These are phyloP conservation scores for Fraxinus greggii DNA, from an alignment of 305 asterid genomes.

Conservation along the genomic window DNA sequence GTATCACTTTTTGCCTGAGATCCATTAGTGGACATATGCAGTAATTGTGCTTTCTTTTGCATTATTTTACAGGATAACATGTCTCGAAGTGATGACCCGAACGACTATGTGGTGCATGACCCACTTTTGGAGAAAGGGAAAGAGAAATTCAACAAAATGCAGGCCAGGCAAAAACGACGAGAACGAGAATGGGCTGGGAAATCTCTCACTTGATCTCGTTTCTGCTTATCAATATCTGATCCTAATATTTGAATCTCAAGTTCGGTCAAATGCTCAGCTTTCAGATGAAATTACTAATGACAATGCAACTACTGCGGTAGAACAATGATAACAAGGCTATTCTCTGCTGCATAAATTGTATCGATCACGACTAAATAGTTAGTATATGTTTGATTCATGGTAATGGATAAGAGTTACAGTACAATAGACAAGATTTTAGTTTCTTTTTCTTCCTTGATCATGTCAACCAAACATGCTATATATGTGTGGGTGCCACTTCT, in stretches of 20 bases:
- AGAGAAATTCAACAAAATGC: conserved; percentile 91
- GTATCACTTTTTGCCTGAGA: not conserved
- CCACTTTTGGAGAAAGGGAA: conserved; percentile 95
- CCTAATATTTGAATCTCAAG: not conserved
- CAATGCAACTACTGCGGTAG: conserved; percentile 2
- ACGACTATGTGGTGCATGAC: conserved; percentile 85
- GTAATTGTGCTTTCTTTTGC: conserved; percentile 12
- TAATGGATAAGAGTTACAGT: not conserved
- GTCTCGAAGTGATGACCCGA: conserved; percentile 89
- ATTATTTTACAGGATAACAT: conserved; percentile 58
- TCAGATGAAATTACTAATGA: not conserved
- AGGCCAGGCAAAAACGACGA: conserved; percentile 79
- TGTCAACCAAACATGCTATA: not conserved
- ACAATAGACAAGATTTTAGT: not conserved
- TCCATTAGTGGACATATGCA: not conserved
- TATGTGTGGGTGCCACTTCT: not conserved
- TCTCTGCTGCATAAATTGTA: not conserved
- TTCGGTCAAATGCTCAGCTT: conserved; percentile 3
- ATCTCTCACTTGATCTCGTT: conserved; percentile 59
- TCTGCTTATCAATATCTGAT: not conserved
- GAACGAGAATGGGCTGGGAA: conserved; percentile 98
- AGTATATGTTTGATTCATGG: not conserved
- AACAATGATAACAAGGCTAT: not conserved
- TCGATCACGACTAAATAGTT: not conserved
- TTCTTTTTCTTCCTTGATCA: not conserved